Conservation (phyloP, 768 basidiomycete species). For the Phallus indusiatus region DNA sequence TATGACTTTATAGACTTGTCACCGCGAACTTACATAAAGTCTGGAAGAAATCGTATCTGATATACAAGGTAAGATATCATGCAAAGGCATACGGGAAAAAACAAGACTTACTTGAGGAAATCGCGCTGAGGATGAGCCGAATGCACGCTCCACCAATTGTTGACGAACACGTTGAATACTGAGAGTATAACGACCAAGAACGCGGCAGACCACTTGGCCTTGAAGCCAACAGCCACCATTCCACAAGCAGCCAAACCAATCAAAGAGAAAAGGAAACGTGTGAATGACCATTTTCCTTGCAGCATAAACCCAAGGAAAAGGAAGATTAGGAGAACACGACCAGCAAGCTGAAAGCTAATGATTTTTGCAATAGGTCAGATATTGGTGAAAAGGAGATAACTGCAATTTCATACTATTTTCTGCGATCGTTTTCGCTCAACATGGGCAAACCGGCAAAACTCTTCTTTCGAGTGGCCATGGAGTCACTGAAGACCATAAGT, state of each 20-base stretch:
- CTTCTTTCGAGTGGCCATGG: constrained; percentile 79
- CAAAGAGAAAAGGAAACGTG: constrained; percentile 79
- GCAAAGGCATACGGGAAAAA: background rate
- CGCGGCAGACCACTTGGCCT: constrained; percentile 96
- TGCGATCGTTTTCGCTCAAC: constrained; percentile 90
- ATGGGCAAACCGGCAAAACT: constrained; percentile 85
- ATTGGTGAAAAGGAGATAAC: background rate
- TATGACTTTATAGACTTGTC: background rate
- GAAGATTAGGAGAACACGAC: constrained; percentile 96
- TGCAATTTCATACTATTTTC: constrained; percentile 76
- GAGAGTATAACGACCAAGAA: constrained; percentile 91
- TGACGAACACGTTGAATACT: constrained; percentile 94
- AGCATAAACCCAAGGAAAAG: constrained; percentile 97
- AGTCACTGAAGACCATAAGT: constrained; percentile 98
- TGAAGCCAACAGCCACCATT: constrained; percentile 98
- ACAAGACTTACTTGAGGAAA: constrained; percentile 81
- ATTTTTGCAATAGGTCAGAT: background rate
- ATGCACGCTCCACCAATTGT: constrained; percentile 97
- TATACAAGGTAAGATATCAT: constrained; percentile 16
- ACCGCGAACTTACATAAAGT: constrained; percentile 59
- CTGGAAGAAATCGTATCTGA: constrained; percentile 98
- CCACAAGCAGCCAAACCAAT: constrained; percentile 85
- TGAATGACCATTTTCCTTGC: constrained; percentile 85
- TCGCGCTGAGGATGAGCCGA: constrained; percentile 90
- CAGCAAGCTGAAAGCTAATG: constrained; percentile 87